Evolutionary conservation across 495 filamentous ascomycete species (phyloP).

Genomic region (Daldinia vernicosa): DNA sequence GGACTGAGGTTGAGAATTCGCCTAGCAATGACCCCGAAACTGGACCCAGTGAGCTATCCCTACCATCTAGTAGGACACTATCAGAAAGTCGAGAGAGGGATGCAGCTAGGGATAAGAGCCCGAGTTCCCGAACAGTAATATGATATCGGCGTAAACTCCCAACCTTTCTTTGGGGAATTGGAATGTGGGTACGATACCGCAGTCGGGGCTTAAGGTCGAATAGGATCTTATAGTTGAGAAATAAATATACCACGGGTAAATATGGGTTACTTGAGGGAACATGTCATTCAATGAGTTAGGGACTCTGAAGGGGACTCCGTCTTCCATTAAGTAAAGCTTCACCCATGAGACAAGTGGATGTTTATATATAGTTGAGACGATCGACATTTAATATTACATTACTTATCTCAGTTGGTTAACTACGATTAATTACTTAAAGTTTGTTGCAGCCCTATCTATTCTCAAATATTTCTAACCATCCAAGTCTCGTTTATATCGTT

Average conservation of each 20-base stretch:
- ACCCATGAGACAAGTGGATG: neutral
- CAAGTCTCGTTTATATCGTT: neutral
- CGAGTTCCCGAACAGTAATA: neutral
- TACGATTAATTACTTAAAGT: neutral
- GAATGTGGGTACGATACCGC: conserved; percentile 13
- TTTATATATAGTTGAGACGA: neutral
- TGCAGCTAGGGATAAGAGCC: neutral
- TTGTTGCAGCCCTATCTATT: neutral
- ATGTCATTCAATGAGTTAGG: neutral
- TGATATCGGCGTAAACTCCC: conserved; percentile 1
- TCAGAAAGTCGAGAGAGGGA: neutral
- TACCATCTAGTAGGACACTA: neutral
- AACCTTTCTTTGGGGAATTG: conserved; percentile 3
- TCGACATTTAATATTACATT: conserved; percentile 15
- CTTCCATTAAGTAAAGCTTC: too few relatives aligned
- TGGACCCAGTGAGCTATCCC: neutral
- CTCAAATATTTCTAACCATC: neutral
- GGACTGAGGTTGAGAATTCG: conserved; percentile 2
- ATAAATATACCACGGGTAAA: neutral
- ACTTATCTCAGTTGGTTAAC: neutral
- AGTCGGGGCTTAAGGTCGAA: conserved; percentile 5
- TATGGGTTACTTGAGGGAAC: neutral
- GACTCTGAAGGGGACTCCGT: neutral
- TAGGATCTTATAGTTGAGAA: too few relatives aligned
- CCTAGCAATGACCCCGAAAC: neutral